Base-by-base conservation (phyloP, 2,329 filamentous ascomycete species). In the Geosmithia putterillii region DNA sequence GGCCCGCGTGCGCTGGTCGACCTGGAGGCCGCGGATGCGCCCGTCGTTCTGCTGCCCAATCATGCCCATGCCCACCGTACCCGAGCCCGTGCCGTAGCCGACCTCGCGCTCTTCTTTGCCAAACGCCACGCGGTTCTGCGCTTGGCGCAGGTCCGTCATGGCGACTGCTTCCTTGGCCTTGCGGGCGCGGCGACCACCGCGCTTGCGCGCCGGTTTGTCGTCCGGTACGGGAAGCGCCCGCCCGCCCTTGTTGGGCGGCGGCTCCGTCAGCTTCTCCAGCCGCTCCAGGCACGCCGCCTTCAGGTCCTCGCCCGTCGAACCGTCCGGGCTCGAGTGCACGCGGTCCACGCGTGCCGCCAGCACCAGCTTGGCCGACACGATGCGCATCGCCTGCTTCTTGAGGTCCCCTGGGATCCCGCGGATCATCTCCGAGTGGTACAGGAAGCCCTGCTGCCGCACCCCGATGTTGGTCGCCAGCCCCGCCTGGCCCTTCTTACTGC, bases 131-230 rank as follows among this genome's bases (percentile, higher is more conserved):
- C 92, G 79, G 65, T 98, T 98, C 64, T 96, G 92, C 4, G 88
- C 88, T 62, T 96, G 95, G 50, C 89, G 81, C 23, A 98, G 70
- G 44, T 98, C 92, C 0, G 92, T 98, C 87, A 95, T 94, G 47
- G 92, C 90, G 7, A 86, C 86, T 4, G 90, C 89, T 62, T 95
- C 92, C 73, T 98, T 98, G 47, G 90, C 90, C 62, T 95, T 95
- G 45, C 92, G 73, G 12, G 89, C 92, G 50, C 88, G 74, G 44
- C 90, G 74, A 42, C 92, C 92, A 61, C 92, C 92, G 50, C 92
- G 84, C 62, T 98, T 98, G 28, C 89, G 75, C 1, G 86, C 81
- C 1, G 88, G 92, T 61, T 96, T 98, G 63, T 98, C 92, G 57
- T 96, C 92, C 0, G 92, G 92, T 0, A 86, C 86, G 1, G 90